Conservation (phyloP, 176 grass and related monocot genomes). For the Carex pumila region DNA sequence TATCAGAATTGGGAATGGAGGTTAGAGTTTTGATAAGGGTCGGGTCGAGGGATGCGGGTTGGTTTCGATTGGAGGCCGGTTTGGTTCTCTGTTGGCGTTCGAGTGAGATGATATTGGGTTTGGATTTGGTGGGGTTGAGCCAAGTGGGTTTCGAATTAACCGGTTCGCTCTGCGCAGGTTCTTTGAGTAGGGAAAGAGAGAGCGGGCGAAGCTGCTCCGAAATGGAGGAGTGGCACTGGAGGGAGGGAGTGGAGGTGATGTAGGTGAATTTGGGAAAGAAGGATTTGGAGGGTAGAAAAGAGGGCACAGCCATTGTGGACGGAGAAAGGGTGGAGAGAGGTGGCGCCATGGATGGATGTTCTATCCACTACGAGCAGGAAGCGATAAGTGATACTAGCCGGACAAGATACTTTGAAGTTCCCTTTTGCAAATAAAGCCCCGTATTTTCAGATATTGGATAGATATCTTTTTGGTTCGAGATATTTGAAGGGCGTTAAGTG, state of each 20-base stretch:
- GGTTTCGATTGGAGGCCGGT: constrained; percentile 20
- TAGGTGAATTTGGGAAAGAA: constrained; percentile 13
- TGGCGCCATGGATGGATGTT: constrained; percentile 22
- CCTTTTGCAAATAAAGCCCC: neutral
- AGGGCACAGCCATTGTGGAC: constrained; percentile 1
- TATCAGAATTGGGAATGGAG: constrained; percentile 34
- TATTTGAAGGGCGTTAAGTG: too few relatives aligned
- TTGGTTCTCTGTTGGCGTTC: constrained; percentile 48
- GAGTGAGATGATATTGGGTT: constrained; percentile 63
- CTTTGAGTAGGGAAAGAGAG: constrained; percentile 53
- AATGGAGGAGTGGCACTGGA: constrained; percentile 40
- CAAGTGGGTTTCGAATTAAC: constrained; percentile 44
- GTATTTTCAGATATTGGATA: neutral
- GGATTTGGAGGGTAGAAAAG: constrained; percentile 13
- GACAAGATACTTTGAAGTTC: neutral
- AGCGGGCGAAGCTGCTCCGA: constrained; percentile 67
- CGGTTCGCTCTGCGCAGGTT: constrained; percentile 9
- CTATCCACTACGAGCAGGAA: neutral
- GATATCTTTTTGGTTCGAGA: neutral
- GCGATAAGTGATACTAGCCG: neutral
- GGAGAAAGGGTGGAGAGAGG: constrained; percentile 34
- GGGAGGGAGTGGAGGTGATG: constrained; percentile 1
- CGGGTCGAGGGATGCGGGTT: constrained; percentile 26
- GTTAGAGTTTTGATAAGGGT: constrained; percentile 38
- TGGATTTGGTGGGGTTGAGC: constrained; percentile 74